Evolutionary conservation across 2,329 filamentous ascomycete genomes (phyloP).

Genomic region (Chaetothyriales sp.): DNA sequence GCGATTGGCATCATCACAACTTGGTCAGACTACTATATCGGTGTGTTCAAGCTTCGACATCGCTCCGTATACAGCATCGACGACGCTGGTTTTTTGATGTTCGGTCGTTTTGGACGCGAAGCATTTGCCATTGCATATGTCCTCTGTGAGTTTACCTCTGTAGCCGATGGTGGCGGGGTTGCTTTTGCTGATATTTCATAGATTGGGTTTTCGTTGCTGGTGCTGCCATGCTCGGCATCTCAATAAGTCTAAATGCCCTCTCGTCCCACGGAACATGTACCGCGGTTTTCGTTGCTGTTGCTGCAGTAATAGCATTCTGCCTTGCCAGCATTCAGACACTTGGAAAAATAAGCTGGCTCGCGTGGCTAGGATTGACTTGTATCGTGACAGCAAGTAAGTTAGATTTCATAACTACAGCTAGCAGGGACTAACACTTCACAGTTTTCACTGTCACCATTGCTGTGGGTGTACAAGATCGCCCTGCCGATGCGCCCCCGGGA

Average conservation of each 20-base stretch:
- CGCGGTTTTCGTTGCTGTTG: slow-evolving; percentile 43
- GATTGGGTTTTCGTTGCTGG: slow-evolving; percentile 42
- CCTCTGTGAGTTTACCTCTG: slow-evolving; percentile 37
- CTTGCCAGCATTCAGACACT: slow-evolving; percentile 13
- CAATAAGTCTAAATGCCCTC: slow-evolving; percentile 46
- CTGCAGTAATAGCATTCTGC: slow-evolving; percentile 36
- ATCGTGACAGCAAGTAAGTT: slow-evolving; percentile 38
- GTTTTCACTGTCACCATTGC: slow-evolving; percentile 19
- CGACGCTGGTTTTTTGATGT: slow-evolving; percentile 38
- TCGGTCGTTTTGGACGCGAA: slow-evolving; percentile 45
- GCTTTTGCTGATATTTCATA: neutral
- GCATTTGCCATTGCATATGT: slow-evolving; percentile 39
- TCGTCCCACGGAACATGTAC: slow-evolving; percentile 46
- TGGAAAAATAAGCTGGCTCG: slow-evolving; percentile 38
- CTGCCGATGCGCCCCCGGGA: slow-evolving; percentile 25
- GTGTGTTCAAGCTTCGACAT: slow-evolving; percentile 28
- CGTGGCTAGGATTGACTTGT: slow-evolving; percentile 46
- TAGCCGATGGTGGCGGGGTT: neutral
- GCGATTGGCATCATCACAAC: slow-evolving; percentile 38
- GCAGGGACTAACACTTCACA: neutral
- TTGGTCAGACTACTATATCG: slow-evolving; percentile 17
- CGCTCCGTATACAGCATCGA: slow-evolving; percentile 37
- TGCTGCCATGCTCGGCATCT: slow-evolving; percentile 46
- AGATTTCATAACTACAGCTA: neutral
- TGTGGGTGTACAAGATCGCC: slow-evolving; percentile 24